Percentiles rank a stretch among this genome's conserved stretches.
Conservation (phyloP, 139 green algal genomes). For the Desmodesmus armatus region DNA sequence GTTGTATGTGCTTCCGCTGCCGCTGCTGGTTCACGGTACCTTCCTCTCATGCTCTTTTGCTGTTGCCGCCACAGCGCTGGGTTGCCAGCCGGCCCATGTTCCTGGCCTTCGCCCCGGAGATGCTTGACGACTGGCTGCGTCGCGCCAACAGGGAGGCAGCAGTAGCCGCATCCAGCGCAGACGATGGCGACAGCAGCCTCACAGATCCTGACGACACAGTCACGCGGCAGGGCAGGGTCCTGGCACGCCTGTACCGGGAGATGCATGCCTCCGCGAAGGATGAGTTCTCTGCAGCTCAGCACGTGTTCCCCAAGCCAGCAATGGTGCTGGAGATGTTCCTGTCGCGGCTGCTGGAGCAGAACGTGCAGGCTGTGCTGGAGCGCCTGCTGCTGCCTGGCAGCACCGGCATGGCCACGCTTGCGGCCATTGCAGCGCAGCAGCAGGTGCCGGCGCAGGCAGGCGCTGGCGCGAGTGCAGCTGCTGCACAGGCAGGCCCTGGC, state of each 20-base stretch:
- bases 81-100: slow-evolving; percentile 43
- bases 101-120: slow-evolving; percentile 21
- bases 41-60: neutral
- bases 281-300: slow-evolving; percentile 61
- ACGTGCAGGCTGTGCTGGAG: slow-evolving; percentile 62
- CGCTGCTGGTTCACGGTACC: no score
- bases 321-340: slow-evolving; percentile 58
- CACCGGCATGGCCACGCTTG: slow-evolving; percentile 18
- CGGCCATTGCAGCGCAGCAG: slow-evolving; percentile 18
- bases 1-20: neutral
- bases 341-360: slow-evolving; percentile 73
- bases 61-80: slow-evolving; percentile 24
- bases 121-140: slow-evolving; percentile 36
- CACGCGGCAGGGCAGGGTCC: slow-evolving; percentile 29
- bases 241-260: slow-evolving; percentile 23
- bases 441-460: neutral
- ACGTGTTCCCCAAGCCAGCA: slow-evolving; percentile 58
- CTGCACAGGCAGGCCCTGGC: neutral
- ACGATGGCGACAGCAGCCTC: neutral
- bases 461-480: neutral
- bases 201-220: slow-evolving; percentile 14
- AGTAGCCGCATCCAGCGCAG: neutral
- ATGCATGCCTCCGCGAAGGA: slow-evolving; percentile 58
- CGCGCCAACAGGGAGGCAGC: slow-evolving; percentile 13
- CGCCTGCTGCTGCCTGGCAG: slow-evolving; percentile 49